These are phyloP conservation scores for Fusarium papillatum DNA, from an alignment of 2,329 filamentous ascomycete genomes.

Conservation along the genomic window DNA sequence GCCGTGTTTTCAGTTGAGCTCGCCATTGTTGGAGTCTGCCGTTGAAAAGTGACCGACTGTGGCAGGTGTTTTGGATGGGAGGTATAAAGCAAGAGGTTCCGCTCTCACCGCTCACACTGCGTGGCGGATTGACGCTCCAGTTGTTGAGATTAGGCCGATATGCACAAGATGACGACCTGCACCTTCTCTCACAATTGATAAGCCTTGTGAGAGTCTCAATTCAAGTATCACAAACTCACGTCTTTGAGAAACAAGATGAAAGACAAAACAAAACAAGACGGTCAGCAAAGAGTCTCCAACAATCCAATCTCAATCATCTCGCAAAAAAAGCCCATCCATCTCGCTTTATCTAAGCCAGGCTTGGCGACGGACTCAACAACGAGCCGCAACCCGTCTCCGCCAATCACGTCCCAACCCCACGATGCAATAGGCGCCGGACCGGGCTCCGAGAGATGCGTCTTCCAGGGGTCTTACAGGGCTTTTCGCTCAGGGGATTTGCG, in stretches of 20 bases:
- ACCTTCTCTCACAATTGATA: background rate
- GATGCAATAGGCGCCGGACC: conserved; percentile 11
- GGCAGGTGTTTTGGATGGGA: conserved; percentile 3
- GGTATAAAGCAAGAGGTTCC: conserved; percentile 1
- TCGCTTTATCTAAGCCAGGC: conserved; percentile 14
- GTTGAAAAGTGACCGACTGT: background rate
- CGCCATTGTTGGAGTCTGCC: conserved; percentile 29
- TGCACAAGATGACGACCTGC: background rate
- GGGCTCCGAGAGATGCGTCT: conserved; percentile 18
- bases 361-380: conserved; percentile 33
- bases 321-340: conserved; percentile 21
- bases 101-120: conserved; percentile 36
- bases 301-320: conserved; percentile 7
- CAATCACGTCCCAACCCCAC: conserved; percentile 11
- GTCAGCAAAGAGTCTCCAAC: conserved; percentile 3
- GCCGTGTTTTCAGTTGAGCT: conserved; percentile 33
- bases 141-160: conserved; percentile 17
- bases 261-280: background rate
- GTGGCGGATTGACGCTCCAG: conserved; percentile 4
- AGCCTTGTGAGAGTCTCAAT: background rate
- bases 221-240: background rate
- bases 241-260: background rate
- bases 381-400: conserved; percentile 18
- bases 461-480: conserved; percentile 27
- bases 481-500: conserved; percentile 14